Evolutionary conservation across 495 filamentous ascomycete genomes (phyloP).

Genomic region (Neurospora sp.): DNA sequence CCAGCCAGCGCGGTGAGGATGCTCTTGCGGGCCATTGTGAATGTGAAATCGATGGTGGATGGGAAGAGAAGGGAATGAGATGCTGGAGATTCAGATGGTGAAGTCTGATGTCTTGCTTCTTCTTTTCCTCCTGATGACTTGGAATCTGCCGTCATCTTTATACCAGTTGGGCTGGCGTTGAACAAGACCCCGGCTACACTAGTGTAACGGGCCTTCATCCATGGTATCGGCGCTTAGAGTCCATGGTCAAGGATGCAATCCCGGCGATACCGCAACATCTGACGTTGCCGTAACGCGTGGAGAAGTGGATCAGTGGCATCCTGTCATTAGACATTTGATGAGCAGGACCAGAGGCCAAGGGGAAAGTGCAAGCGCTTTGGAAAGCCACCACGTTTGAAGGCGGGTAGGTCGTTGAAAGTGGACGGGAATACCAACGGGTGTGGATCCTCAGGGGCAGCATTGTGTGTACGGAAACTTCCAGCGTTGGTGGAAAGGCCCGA

Average conservation of each 20-base stretch:
- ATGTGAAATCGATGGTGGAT: neutral
- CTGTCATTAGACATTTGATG: neutral
- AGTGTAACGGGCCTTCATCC: neutral
- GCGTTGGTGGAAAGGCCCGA: neutral
- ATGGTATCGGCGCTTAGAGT: neutral
- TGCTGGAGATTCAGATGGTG: neutral
- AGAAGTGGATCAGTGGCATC: slow-evolving; percentile 4
- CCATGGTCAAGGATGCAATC: neutral
- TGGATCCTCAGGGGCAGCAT: neutral
- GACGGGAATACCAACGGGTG: neutral
- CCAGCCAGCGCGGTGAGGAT: slow-evolving; percentile 38
- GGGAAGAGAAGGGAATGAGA: neutral
- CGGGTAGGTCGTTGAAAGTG: neutral
- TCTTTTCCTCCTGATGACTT: neutral
- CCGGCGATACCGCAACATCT: neutral
- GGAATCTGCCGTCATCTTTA: slow-evolving; percentile 1
- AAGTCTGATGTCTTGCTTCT: slow-evolving; percentile 1
- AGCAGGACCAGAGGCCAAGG: neutral
- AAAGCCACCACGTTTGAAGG: neutral
- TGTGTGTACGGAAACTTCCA: neutral
- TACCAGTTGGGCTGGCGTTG: neutral
- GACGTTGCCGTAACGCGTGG: neutral
- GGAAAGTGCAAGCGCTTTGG: neutral
- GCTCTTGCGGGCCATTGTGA: slow-evolving; percentile 15
- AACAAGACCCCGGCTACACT: neutral